Evolutionary conservation across 352 stramenopile species (phyloP).

Genomic region (Phytopythium montanum): DNA sequence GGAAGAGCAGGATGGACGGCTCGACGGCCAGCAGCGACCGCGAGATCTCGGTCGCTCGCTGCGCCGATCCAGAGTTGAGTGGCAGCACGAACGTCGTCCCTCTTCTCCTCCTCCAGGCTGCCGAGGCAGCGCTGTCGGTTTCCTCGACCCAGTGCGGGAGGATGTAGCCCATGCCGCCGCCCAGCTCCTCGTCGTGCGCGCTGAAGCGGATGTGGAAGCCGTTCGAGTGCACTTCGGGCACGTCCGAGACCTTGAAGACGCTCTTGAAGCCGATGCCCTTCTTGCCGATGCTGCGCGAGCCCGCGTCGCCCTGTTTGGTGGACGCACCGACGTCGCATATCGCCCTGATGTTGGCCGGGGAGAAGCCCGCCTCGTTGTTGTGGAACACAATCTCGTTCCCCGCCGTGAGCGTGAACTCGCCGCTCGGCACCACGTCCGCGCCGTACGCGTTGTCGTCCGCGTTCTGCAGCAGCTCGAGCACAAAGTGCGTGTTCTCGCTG

Average conservation of each 20-base stretch:
- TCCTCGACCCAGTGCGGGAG: constrained; percentile 77
- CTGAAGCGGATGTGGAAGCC: constrained; percentile 84
- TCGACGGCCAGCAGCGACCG: constrained; percentile 64
- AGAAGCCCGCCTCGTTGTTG: constrained; percentile 87
- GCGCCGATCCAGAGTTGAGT: constrained; percentile 45
- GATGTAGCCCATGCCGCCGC: constrained; percentile 67
- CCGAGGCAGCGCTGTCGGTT: not conserved
- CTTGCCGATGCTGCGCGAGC: constrained; percentile 74
- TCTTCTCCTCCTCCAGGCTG: constrained; percentile 32
- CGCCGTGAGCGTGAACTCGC: constrained; percentile 54
- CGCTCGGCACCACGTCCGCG: constrained; percentile 30
- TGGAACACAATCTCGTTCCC: constrained; percentile 63
- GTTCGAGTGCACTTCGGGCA: constrained; percentile 85
- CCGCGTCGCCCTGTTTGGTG: constrained; percentile 46
- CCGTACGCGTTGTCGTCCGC: constrained; percentile 82
- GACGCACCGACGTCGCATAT: constrained; percentile 88
- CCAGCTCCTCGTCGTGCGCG: constrained; percentile 41
- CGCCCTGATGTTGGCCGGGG: constrained; percentile 64
- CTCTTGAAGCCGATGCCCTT: constrained; percentile 92
- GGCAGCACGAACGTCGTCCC: constrained; percentile 80
- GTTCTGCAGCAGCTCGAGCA: constrained; percentile 87
- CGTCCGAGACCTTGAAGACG: constrained; percentile 87
- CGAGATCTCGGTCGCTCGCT: constrained; percentile 51
- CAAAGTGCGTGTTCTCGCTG: constrained; percentile 86
- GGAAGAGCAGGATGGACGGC: constrained; percentile 76